phyloP scores from a whole-genome alignment of 495 filamentous ascomycete genomes.

The Aspergillus olivimuriae region DNA sequence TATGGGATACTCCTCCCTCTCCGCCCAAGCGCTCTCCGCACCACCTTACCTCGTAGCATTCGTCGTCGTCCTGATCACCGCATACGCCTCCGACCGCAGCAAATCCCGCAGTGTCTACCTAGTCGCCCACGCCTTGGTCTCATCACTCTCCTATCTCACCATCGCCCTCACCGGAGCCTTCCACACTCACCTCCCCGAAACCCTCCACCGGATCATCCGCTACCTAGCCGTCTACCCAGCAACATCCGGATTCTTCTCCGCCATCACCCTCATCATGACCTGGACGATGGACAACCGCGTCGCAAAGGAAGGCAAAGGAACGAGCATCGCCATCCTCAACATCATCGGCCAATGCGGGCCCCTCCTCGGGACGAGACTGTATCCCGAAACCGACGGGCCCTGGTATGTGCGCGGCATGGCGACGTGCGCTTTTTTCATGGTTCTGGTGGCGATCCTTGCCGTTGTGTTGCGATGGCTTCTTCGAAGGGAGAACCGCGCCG shows the following conservation, averaged over 20 bases:
- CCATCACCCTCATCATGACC: conserved; percentile 56
- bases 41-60: conserved; percentile 54
- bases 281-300: conserved; percentile 60
- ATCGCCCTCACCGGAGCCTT: conserved; percentile 42
- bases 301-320: conserved; percentile 48
- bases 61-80: conserved; percentile 39
- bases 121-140: conserved; percentile 47
- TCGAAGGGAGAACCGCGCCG: conserved; percentile 30
- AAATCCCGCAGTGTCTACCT: conserved; percentile 44
- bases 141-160: conserved; percentile 52
- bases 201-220: conserved; percentile 34
- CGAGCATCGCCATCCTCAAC: conserved; percentile 53
- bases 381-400: conserved; percentile 49
- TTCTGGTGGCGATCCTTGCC: conserved; percentile 40
- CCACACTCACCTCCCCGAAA: conserved; percentile 25
- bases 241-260: conserved; percentile 53
- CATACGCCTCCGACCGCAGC: conserved; percentile 45
- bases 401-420: conserved; percentile 55
- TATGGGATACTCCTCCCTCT: conserved; percentile 43
- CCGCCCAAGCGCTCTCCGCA: conserved; percentile 49
- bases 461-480: conserved; percentile 41
- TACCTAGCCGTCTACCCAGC: conserved; percentile 55
- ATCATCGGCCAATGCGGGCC: conserved; percentile 58
- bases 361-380: conserved; percentile 54
- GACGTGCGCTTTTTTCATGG: conserved; percentile 54